These are phyloP conservation scores for Thelephora aurantiotincta DNA, from an alignment of 768 basidiomycete species.

Conservation along the genomic window DNA sequence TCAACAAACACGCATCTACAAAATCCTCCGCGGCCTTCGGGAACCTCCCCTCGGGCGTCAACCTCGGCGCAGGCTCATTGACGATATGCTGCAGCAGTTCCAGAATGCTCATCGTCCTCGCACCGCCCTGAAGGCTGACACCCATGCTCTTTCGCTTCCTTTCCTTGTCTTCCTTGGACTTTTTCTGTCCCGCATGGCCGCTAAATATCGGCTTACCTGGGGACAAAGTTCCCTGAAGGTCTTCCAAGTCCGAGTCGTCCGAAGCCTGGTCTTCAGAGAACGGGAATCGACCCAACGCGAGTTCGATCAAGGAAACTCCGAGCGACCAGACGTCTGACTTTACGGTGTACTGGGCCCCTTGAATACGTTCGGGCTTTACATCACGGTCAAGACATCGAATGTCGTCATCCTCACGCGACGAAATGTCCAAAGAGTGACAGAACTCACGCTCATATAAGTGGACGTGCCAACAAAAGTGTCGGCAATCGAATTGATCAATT, in stretches of 20 bases:
- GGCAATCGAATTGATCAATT: slow-evolving; percentile 96
- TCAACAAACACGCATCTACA: slow-evolving; percentile 79
- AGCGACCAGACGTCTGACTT: slow-evolving; percentile 99
- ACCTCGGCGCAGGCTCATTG: slow-evolving; percentile 88
- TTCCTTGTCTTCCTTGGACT: slow-evolving; percentile 38
- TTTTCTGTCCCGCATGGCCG: slow-evolving; percentile 19
- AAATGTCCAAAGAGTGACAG: slow-evolving; percentile 2
- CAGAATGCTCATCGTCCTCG: slow-evolving; percentile 96
- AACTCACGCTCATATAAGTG: slow-evolving; percentile 96
- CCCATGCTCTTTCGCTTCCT: slow-evolving; percentile 84
- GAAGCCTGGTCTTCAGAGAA: slow-evolving; percentile 66
- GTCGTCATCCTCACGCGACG: slow-evolving; percentile 6
- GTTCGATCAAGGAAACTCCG: slow-evolving; percentile 92
- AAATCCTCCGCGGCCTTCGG: slow-evolving; percentile 70
- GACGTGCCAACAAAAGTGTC: slow-evolving; percentile 99
- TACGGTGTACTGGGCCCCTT: slow-evolving; percentile 95
- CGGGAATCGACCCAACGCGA: slow-evolving; percentile 93
- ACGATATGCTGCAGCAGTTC: slow-evolving; percentile 97
- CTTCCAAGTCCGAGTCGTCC: slow-evolving; percentile 65
- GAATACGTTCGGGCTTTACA: slow-evolving; percentile 90
- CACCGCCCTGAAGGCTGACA: slow-evolving; percentile 85
- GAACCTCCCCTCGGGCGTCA: slow-evolving; percentile 64
- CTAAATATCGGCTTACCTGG: slow-evolving; percentile 43
- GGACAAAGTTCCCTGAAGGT: slow-evolving; percentile 70
- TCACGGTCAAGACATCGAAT: slow-evolving; percentile 2